Evolutionary conservation across 2,329 filamentous ascomycete genomes (phyloP).

Genomic region (Trichothecium roseum): DNA sequence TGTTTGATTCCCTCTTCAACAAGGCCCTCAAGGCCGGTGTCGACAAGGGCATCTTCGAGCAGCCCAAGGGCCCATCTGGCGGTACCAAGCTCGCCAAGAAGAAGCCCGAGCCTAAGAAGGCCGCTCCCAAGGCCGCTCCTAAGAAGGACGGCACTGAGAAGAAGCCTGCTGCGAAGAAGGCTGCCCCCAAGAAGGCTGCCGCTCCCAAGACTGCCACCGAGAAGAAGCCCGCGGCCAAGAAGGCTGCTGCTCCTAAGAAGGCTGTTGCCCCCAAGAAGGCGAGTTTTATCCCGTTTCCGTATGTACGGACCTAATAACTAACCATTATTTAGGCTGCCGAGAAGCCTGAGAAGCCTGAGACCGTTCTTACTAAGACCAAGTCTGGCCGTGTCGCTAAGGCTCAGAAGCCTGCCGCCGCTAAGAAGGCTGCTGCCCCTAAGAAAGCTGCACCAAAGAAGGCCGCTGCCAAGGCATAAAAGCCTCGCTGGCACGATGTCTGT

Average conservation of each 20-base stretch:
- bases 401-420: slow-evolving; percentile 34
- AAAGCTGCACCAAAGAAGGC: slow-evolving; percentile 38
- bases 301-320: no score
- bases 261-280: slow-evolving; percentile 27
- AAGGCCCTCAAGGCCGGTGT: slow-evolving; percentile 72
- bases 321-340: no score
- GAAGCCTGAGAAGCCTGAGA: slow-evolving; percentile 49
- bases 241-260: slow-evolving; percentile 32
- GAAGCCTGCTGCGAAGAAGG: slow-evolving; percentile 10
- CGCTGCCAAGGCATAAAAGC: slow-evolving; percentile 16
- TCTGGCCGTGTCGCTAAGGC: slow-evolving; percentile 74
- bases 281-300: no score
- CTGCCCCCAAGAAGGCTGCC: slow-evolving; percentile 8
- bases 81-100: slow-evolving; percentile 91
- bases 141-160: slow-evolving; percentile 13
- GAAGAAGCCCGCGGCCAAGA: slow-evolving; percentile 18
- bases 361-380: slow-evolving; percentile 72
- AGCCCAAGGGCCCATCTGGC: slow-evolving; percentile 85
- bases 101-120: slow-evolving; percentile 31
- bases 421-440: slow-evolving; percentile 34
- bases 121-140: slow-evolving; percentile 18
- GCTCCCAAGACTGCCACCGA: slow-evolving; percentile 12
- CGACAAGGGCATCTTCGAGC: slow-evolving; percentile 76
- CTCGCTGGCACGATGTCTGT: background rate
- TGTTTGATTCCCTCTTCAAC: slow-evolving; percentile 72